phyloP scores from a whole-genome alignment of 2,329 filamentous ascomycete genomes.

The Diaporthe vaccinii region DNA sequence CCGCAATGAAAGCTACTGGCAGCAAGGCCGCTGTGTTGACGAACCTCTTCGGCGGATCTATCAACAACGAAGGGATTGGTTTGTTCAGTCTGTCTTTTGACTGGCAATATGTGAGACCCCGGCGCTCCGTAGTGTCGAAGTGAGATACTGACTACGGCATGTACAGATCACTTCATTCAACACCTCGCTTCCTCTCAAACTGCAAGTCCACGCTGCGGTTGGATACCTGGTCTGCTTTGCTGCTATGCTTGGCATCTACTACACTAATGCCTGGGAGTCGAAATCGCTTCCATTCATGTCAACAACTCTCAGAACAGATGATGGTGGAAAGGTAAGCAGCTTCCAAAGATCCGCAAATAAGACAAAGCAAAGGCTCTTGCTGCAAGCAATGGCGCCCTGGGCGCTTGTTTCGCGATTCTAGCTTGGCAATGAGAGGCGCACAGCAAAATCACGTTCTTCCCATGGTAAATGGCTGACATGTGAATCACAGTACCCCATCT shows the following conservation, averaged over 20 bases:
- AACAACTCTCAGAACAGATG: conserved; percentile 56
- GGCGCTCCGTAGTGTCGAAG: neutral
- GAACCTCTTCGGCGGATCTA: conserved; percentile 64
- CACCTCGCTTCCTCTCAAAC: conserved; percentile 65
- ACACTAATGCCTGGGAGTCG: conserved; percentile 62
- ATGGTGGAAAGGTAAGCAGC: conserved; percentile 50
- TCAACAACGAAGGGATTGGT: conserved; percentile 66
- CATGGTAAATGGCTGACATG: neutral
- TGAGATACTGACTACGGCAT: conserved; percentile 28
- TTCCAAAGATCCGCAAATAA: no score
- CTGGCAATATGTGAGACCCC: conserved; percentile 66
- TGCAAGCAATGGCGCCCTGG: neutral
- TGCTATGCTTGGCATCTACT: conserved; percentile 66
- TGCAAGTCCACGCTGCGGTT: conserved; percentile 60
- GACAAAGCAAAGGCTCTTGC: neutral
- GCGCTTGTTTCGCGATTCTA: neutral
- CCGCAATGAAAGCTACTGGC: conserved; percentile 64
- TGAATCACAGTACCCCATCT: conserved; percentile 51
- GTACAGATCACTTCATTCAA: conserved; percentile 65
- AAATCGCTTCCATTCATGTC: conserved; percentile 68
- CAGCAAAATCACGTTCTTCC: neutral
- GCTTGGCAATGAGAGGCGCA: neutral
- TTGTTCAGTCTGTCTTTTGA: conserved; percentile 65
- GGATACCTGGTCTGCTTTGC: conserved; percentile 64
- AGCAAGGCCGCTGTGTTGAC: conserved; percentile 58